A percentile compares a stretch with the other conserved stretches of the same genome.
Evolutionary conservation across 805 yeast genomes (phyloP).

Genomic region (Saccharomycopsis sp.): DNA sequence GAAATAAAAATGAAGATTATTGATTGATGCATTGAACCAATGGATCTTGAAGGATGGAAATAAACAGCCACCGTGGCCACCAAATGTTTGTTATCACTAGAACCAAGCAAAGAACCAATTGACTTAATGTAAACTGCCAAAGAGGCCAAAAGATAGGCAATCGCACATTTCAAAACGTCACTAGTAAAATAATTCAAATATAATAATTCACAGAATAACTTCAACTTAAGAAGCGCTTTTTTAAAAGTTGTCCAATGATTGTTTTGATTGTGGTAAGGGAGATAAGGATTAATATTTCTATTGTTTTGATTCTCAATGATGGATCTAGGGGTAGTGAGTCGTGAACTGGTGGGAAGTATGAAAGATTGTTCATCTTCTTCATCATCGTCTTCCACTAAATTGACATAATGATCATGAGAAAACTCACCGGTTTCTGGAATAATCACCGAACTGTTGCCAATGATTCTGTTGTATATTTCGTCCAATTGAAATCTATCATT

Average conservation of each 20-base stretch:
- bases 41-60: constrained; percentile 72
- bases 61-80: constrained; percentile 78
- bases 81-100: constrained; percentile 66
- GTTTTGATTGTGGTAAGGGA: not conserved
- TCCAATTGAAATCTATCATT: constrained; percentile 4
- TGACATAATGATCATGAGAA: constrained; percentile 5
- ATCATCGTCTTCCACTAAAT: not conserved
- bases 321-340: no score
- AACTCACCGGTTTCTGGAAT: constrained; percentile 35
- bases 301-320: no score
- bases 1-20: constrained; percentile 48
- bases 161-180: constrained; percentile 48
- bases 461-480: constrained; percentile 20
- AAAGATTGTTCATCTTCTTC: not conserved
- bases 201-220: no score
- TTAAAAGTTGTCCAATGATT: no score
- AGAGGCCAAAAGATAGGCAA: constrained; percentile 69
- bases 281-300: not conserved
- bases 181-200: not conserved
- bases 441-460: constrained; percentile 28
- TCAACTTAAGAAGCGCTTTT: no score
- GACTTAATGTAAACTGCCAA: constrained; percentile 53
- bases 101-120: constrained; percentile 43
- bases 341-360: no score
- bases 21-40: constrained; percentile 75